Evolutionary conservation across 73 alveolate genomes (phyloP).

Genomic region (Tetrahymena borealis): DNA sequence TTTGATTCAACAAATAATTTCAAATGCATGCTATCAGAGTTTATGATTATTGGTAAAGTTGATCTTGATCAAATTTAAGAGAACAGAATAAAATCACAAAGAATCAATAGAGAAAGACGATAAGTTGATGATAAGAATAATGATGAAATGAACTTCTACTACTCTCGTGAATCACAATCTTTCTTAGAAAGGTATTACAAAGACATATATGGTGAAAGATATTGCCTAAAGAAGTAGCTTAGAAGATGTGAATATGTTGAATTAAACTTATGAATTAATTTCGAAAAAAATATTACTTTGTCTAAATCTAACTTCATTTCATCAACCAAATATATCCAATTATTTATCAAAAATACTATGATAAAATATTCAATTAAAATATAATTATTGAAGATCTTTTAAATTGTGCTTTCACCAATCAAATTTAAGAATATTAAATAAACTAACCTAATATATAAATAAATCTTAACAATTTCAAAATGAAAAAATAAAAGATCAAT

Average conservation of each 20-base stretch:
- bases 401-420: no score
- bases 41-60: not conserved
- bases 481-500: no score
- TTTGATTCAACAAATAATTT: not conserved
- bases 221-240: not conserved
- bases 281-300: no score
- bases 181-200: not conserved
- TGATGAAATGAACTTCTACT: not conserved
- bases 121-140: not conserved
- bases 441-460: no score
- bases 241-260: not conserved
- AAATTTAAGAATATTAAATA: no score
- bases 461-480: no score
- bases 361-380: no score
- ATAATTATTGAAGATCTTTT: no score
- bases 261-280: not conserved
- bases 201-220: not conserved
- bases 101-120: not conserved
- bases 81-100: not conserved
- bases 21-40: not conserved
- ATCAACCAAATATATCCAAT: no score
- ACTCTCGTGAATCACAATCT: not conserved
- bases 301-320: no score
- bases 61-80: not conserved
- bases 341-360: no score